Evolutionary conservation across 2,329 filamentous ascomycete species (phyloP), one percentile per base, ranked within the genome.

Genomic region (Paecilomyces sp.): DNA sequence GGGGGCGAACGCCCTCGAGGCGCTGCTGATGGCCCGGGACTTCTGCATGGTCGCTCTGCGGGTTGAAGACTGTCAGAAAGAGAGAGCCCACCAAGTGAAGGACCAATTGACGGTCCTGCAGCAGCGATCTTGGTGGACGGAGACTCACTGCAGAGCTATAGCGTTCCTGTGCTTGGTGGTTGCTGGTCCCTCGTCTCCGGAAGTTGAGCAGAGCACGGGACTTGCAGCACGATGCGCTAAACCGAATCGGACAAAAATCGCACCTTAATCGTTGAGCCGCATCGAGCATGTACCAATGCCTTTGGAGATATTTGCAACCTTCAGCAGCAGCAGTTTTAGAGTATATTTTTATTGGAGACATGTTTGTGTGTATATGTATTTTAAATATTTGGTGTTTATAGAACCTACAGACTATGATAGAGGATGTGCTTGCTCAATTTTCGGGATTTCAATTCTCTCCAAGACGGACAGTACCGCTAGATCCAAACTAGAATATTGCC

Each of bases 21-120:
- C 72, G 69, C 74, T 72, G 68, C 77, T 73, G 65, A 74, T 71
- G 64, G 73, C 72, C 71, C 74, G 73, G 67, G 72, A 75, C 72
- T 76, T 77, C 67, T 79, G 76, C 77, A 79, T 79, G 67, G 72
- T 72, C 70, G 72, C 70, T 71, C 62, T 67, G 66, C 64, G 62
- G 61, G 57, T 64, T 59, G 57, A 61, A 54, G 62, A 62, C 60
- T 62, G 64, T 58, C 57, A 67, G 68, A 66, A 60, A 66, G 61
- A 65, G 56, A 65, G 68, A 64, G 67, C 64, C 64, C 65, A 60
- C 64, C 63, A 63, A 67, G 65, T 47, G 67, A 11, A 54, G 52
- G 22, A 54, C 30, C 52, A 54, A 54, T 54, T 54, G 52, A 28
- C 52, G 25, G 30, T 47, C 41, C 41, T n/a, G n/a, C 36, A 47